Evolutionary conservation across 805 yeast genomes (phyloP).

Genomic region (Schwanniomyces vanrijiae): DNA sequence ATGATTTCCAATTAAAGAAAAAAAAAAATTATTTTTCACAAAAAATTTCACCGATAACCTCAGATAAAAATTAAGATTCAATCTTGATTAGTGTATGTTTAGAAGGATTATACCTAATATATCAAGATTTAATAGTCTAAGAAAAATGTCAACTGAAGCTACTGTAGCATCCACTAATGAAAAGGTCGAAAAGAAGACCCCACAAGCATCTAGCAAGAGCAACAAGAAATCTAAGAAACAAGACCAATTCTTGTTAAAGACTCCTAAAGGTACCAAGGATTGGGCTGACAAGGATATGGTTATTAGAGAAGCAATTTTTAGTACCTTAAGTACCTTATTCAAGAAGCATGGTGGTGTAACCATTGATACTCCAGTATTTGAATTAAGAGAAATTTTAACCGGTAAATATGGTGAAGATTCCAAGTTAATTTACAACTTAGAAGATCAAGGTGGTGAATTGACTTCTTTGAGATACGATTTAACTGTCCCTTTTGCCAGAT

Average conservation of each 20-base stretch:
- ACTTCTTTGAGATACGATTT: conserved; percentile 94
- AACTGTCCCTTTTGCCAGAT: conserved; percentile 98
- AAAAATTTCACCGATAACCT: background rate
- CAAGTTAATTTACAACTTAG: conserved; percentile 89
- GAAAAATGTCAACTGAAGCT: conserved; percentile 16
- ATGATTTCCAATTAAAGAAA: background rate
- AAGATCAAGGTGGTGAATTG: conserved; percentile 98
- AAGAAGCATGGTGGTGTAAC: conserved; percentile 98
- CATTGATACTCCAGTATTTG: conserved; percentile 97
- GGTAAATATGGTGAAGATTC: conserved; percentile 99
- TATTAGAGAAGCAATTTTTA: conserved; percentile 83
- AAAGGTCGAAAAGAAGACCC: background rate
- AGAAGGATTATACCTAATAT: conserved; percentile 8
- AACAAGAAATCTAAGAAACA: conserved; percentile 39
- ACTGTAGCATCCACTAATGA: conserved; percentile 5
- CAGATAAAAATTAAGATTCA: background rate
- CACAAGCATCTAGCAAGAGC: conserved; percentile 13
- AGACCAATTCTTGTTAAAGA: conserved; percentile 76
- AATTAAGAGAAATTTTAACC: conserved; percentile 88
- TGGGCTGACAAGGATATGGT: conserved; percentile 99
- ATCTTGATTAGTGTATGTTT: conserved; percentile 13
- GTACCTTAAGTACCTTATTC: conserved; percentile 69
- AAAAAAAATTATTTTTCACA: background rate
- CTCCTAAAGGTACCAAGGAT: conserved; percentile 96
- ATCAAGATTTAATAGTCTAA: conserved; percentile 5